phyloP scores from a whole-genome alignment of 768 basidiomycete genomes.

The Atractiella rhizophila region DNA sequence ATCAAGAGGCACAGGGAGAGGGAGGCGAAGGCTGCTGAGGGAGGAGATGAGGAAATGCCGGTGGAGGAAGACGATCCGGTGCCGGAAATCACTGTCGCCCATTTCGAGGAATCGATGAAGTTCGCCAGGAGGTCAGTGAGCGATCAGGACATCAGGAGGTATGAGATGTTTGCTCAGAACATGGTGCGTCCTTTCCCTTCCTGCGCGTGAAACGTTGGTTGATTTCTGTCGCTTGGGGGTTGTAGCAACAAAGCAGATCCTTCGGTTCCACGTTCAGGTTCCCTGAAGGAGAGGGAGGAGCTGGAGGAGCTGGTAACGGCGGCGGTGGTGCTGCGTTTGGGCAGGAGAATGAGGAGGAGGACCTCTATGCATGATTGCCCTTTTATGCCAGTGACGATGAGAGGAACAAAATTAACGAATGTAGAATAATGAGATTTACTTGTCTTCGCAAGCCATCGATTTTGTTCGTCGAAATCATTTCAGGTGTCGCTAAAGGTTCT shows the following conservation, averaged over 20 bases:
- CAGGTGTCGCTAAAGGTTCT: no score
- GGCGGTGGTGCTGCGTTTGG: constrained; percentile 22
- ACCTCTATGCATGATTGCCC: constrained; percentile 6
- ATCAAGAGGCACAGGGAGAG: constrained; percentile 52
- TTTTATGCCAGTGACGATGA: not conserved
- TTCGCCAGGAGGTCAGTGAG: constrained; percentile 90
- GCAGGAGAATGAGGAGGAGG: constrained; percentile 13
- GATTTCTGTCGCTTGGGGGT: constrained; percentile 46
- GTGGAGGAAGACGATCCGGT: constrained; percentile 30
- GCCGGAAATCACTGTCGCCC: constrained; percentile 34
- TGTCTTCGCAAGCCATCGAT: no score
- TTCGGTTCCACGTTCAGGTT: constrained; percentile 96
- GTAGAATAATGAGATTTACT: no score
- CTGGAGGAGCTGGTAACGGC: constrained; percentile 7
- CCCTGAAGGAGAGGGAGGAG: constrained; percentile 42
- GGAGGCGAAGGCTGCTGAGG: constrained; percentile 48
- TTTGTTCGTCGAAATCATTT: no score
- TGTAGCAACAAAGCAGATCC: constrained; percentile 72
- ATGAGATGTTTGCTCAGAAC: constrained; percentile 85
- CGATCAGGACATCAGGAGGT: constrained; percentile 84
- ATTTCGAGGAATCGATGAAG: constrained; percentile 98
- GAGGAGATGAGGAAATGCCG: constrained; percentile 38
- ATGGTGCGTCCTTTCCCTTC: constrained; percentile 25
- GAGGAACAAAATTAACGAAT: no score
- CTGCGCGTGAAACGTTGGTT: constrained; percentile 1